A percentile compares a stretch with the other conserved stretches of the same genome.
Conservation (phyloP, 192 early-diverging fungal genomes). For the Martensiomyces pterosporus region DNA sequence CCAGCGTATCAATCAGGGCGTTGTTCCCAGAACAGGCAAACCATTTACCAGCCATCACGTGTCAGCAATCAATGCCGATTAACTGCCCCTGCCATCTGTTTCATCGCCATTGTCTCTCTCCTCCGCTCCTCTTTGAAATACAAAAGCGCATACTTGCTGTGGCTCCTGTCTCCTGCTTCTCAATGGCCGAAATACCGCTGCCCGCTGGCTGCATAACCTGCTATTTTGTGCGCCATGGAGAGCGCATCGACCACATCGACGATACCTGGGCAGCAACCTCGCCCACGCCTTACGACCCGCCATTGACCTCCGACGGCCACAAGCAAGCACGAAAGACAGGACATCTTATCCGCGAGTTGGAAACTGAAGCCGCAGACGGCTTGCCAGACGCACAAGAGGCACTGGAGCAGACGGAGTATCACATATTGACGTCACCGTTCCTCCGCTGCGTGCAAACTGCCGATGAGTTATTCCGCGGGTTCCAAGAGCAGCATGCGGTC, state of each 20-base stretch:
- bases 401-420: conserved; percentile 9
- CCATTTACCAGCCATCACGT: no score
- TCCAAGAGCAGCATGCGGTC: conserved; percentile 7
- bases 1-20: no score
- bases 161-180: no score
- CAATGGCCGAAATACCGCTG: conserved; percentile 12
- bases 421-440: conserved; percentile 41
- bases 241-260: conserved; percentile 47
- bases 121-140: no score
- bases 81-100: no score
- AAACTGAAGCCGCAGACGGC: not conserved
- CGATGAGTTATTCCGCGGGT: conserved; percentile 21
- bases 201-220: conserved; percentile 23
- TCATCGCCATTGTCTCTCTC: no score
- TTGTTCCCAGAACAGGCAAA: no score
- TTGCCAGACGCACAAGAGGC: not conserved
- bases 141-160: no score
- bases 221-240: conserved; percentile 46
- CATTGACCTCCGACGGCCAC: conserved; percentile 28
- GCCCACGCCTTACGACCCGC: conserved; percentile 34
- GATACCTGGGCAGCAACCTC: conserved; percentile 26
- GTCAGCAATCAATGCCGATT: no score
- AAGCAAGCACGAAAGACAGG: conserved; percentile 29
- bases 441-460: conserved; percentile 43
- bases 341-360: conserved; percentile 22